These are phyloP conservation scores for Colletotrichum cordylinicola DNA, from an alignment of 2,329 filamentous ascomycete genomes.

Conservation along the genomic window DNA sequence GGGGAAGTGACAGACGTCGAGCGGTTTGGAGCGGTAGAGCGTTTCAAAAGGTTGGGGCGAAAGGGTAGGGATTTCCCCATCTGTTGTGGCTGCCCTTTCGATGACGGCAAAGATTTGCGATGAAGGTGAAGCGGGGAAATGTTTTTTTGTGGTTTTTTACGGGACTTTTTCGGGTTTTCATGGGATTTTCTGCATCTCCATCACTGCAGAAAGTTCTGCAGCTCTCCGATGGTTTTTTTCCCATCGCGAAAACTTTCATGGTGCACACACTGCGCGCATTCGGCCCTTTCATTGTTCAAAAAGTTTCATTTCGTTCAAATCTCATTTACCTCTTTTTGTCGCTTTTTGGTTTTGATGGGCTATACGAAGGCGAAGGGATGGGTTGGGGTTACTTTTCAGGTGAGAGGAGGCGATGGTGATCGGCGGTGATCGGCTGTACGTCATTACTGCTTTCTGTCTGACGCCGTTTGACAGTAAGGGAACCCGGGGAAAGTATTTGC, in stretches of 20 bases:
- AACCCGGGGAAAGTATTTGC: background rate
- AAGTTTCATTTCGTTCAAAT: background rate
- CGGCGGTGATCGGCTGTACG: conserved; percentile 19
- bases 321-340: background rate
- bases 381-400: conserved; percentile 3
- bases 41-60: background rate
- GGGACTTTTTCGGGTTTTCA: background rate
- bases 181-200: background rate
- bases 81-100: background rate
- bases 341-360: background rate
- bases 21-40: background rate
- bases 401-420: conserved; percentile 16
- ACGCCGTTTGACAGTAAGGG: background rate
- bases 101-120: background rate
- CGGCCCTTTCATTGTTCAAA: background rate
- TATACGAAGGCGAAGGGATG: background rate
- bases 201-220: background rate
- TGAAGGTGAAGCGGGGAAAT: background rate
- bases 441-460: background rate
- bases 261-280: background rate
- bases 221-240: background rate
- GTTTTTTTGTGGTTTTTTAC: background rate
- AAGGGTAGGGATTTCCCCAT: background rate
- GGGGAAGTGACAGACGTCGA: background rate
- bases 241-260: background rate